Evolutionary conservation across 1,284 basidiomycete genomes (phyloP), one percentile per base, ranked within the genome.

Genomic region (Cystobasidium slooffiae): DNA sequence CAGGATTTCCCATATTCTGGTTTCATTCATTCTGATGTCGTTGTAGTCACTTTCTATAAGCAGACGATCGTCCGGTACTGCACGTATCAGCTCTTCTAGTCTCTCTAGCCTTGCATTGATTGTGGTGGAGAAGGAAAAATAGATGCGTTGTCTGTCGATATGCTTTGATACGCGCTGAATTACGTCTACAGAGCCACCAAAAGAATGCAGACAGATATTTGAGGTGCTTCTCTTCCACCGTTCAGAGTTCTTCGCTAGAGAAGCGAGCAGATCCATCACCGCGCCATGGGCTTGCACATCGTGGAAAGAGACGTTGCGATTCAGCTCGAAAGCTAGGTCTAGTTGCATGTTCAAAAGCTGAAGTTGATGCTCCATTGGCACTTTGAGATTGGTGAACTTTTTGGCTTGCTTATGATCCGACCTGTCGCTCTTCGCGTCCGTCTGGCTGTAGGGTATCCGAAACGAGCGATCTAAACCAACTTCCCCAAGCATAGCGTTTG

Each of bases 21-120:
- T 53, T 31, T 72, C 58, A 8, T 75, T 79, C 37, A 80, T 64
- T 12, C 76, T 49, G 39, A 89, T 83, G 73, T 87, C 81, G 79
- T 89, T 84, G 79, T 85, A 90, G 82, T 94, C 92, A 3, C 90
- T 92, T 81, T 94, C 92, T 39, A 86, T 88, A 62, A 94, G 86
- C 47, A 94, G 84, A 10, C 90, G 88, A 73, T 86, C 79, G 1
- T 88, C 83, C 61, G 87, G 83, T 77, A 88, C 89, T 1, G 84
- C 84, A 61, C 85, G 82, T 69, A 92, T 88, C 46, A 93, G 84
- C 5, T 85, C 83, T 62, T 83, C 83, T 78, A 89, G 86, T 63
- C 86, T 86, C 1, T 84, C 83, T 12, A 89, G 89, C 58, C 89
- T 88, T 41, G 85, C 83, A 77, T 93, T 93, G 79, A 93, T 91